These are phyloP conservation scores for Coelastrella sp. DNA, from an alignment of 139 green algal species.

Conservation along the genomic window DNA sequence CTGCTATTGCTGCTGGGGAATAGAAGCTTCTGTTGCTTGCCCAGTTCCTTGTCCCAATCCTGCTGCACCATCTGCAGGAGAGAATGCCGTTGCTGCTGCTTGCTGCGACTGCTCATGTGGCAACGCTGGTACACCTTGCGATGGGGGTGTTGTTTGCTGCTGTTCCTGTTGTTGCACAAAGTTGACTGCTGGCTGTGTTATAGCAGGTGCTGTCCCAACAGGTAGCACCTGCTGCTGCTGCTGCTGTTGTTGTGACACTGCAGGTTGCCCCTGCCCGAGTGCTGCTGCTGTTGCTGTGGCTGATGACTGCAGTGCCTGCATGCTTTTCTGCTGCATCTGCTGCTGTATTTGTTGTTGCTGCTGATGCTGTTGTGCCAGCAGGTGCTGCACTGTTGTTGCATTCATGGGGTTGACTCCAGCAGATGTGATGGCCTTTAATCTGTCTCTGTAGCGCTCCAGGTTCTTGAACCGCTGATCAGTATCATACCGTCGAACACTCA, in stretches of 20 bases:
- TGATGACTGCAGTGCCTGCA: not conserved
- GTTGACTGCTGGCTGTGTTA: not conserved
- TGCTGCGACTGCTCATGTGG: not conserved
- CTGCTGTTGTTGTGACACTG: not conserved
- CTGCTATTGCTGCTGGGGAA: not conserved
- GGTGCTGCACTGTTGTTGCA: not conserved
- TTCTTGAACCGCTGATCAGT: not conserved
- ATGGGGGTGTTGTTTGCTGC: not conserved
- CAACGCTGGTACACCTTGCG: not conserved
- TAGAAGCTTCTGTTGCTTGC: not conserved
- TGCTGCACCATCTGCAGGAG: not conserved
- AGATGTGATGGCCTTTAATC: not conserved
- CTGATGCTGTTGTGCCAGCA: conserved; percentile 17
- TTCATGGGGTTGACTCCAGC: not conserved
- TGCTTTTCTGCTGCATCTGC: not conserved
- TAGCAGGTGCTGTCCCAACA: not conserved
- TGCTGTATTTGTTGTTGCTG: not conserved
- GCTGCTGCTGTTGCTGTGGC: conserved; percentile 20
- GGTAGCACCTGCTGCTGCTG: not conserved
- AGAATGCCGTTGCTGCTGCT: not conserved
- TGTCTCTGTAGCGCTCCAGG: conserved; percentile 10
- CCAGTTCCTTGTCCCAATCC: not conserved
- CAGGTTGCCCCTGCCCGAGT: not conserved
- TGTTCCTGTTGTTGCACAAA: not conserved
- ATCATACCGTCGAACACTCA: conserved; percentile 5